phyloP scores from a whole-genome alignment of 306 rosid genomes.

The Lagenaria siceraria region DNA sequence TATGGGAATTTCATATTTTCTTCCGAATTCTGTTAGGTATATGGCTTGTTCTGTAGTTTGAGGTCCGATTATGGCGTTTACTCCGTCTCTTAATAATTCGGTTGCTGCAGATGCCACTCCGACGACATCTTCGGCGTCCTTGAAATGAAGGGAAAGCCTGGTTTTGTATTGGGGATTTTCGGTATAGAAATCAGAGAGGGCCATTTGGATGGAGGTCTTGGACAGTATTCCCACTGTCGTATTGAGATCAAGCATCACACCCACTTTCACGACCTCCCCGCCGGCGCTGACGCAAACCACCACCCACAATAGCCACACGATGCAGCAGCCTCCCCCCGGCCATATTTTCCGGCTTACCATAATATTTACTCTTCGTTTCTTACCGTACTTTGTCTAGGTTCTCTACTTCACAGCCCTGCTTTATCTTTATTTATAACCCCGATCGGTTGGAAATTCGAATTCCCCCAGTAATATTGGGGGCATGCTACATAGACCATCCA shows the following conservation, averaged over 20 bases:
- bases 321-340: background rate
- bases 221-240: background rate
- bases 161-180: background rate
- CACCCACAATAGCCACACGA: background rate
- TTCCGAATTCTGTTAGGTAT: constrained; percentile 10
- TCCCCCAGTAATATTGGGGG: too few species aligned
- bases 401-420: too few species aligned
- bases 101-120: constrained; percentile 7
- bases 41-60: constrained; percentile 13
- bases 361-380: too few species aligned
- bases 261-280: background rate
- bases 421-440: too few species aligned
- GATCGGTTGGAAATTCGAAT: too few species aligned
- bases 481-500: too few species aligned
- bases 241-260: constrained; percentile 10
- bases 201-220: background rate
- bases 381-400: too few species aligned
- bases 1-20: constrained; percentile 11
- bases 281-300: background rate
- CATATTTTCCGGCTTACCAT: background rate
- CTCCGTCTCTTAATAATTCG: constrained; percentile 2
- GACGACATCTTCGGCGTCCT: background rate
- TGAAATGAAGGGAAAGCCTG: background rate
- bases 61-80: constrained; percentile 11
- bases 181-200: constrained; percentile 1